Base-by-base conservation (phyloP, 495 filamentous ascomycete genomes). In the Penicillium pancosmium region DNA sequence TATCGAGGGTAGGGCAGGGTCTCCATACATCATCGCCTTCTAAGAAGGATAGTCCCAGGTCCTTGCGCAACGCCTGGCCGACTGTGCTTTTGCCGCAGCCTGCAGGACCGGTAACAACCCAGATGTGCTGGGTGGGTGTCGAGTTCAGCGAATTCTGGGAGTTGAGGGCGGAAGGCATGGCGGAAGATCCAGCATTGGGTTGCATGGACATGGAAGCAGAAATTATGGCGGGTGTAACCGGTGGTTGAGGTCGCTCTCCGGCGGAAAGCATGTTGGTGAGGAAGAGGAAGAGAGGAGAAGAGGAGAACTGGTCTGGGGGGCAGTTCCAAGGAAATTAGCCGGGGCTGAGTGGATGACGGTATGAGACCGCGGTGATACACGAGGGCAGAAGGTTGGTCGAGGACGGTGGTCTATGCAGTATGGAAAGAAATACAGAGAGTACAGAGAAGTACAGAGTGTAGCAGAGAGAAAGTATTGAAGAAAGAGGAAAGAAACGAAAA, bases 81-180 rank as follows among this genome's bases (percentile, higher is more conserved):
- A 98, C 88, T 12, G 94, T 97, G 65, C 88, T 95, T 78, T 99
- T 99, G 41, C 95, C 95, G 66, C 92, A 97, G 13, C 95, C 95
- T 16, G 95, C 93, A 15, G 95, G 95, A 7, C 95, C 95, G 0
- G 94, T 97, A n/a, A 99, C 91, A 61, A 98, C 86, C 88, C 91
- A 97, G 72, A 99, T 96, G 71, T 97, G 92, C 61, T 90, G 90
- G 59, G 86, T 72, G 15, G 68, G 61, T 1, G 63, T 43, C 0
- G 67, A 56, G 16, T 66, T 55, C 25, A 40, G 52, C 16, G 55
- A 31, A n/a, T 63, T 59, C 4, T 64, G 62, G 13, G 61, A 31
- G 19, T 56, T 59, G 60, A 68, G 61, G 52, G 62, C 50, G 16
- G 64, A 60, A 53, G 50, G 63, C 64, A 55, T 68, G 34, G 60